phyloP scores from a whole-genome alignment of 2,329 filamentous ascomycete genomes.

The Microcyclosporella mali region DNA sequence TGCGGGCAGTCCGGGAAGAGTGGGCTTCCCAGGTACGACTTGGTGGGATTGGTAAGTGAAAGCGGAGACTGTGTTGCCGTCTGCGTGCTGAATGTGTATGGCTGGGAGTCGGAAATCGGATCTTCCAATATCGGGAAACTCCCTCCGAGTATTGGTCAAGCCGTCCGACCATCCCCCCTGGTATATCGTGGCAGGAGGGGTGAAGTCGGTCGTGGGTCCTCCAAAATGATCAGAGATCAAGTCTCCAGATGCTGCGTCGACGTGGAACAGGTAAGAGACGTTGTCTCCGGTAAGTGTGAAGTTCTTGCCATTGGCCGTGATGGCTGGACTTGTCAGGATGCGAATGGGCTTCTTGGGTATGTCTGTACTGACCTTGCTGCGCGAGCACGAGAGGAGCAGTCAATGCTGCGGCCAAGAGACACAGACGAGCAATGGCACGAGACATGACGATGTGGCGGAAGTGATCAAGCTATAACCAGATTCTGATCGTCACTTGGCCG shows the following conservation, averaged over 20 bases:
- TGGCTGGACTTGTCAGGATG: slow-evolving; percentile 36
- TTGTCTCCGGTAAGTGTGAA: slow-evolving; percentile 53
- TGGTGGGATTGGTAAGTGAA: slow-evolving; percentile 54
- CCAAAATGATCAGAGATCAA: slow-evolving; percentile 58
- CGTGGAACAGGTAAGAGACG: slow-evolving; percentile 59
- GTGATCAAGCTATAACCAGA: no score
- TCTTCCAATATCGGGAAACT: slow-evolving; percentile 59
- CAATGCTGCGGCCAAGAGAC: no score
- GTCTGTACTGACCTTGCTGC: slow-evolving; percentile 4
- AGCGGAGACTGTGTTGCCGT: slow-evolving; percentile 54
- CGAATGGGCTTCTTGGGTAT: no score
- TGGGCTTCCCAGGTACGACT: slow-evolving; percentile 52
- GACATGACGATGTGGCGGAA: no score
- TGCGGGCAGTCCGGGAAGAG: slow-evolving; percentile 51
- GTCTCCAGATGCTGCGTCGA: slow-evolving; percentile 51
- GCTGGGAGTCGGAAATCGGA: slow-evolving; percentile 59
- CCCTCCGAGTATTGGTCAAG: slow-evolving; percentile 49
- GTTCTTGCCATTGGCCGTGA: slow-evolving; percentile 49
- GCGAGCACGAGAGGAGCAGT: background rate
- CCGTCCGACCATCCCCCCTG: slow-evolving; percentile 50
- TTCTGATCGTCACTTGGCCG: no score
- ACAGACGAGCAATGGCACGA: no score
- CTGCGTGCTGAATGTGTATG: slow-evolving; percentile 53
- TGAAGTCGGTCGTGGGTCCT: slow-evolving; percentile 48
- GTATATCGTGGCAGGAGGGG: slow-evolving; percentile 37